Conservation (phyloP, 106 monocot species). For the Narthecium ossifragum region DNA sequence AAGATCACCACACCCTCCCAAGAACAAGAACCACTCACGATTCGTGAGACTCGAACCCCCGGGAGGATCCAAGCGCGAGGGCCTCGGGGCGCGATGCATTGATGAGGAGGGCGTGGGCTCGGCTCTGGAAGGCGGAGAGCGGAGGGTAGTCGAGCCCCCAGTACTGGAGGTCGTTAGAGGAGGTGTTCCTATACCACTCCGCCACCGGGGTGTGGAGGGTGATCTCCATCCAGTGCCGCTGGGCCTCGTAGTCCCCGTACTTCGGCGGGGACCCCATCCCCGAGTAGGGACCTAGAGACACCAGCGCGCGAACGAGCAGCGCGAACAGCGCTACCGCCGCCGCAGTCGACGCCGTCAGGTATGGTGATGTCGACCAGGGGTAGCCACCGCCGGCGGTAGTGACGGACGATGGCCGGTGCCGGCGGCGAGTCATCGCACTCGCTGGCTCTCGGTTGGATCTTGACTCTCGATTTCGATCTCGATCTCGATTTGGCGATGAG, state of each 20-base stretch:
- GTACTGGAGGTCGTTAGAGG: conserved; percentile 73
- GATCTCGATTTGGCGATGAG: neutral
- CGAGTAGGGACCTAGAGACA: conserved; percentile 86
- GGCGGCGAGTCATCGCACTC: no score
- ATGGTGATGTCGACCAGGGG: conserved; percentile 23
- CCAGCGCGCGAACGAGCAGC: conserved; percentile 53
- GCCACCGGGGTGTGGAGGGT: conserved; percentile 53
- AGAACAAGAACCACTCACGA: no score
- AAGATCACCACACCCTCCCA: no score
- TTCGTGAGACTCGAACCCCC: conserved; percentile 67
- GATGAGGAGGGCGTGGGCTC: conserved; percentile 56
- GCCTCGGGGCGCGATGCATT: conserved; percentile 58
- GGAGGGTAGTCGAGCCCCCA: conserved; percentile 99
- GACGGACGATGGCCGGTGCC: no score
- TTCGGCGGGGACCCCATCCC: conserved; percentile 62
- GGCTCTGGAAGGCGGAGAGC: conserved; percentile 92
- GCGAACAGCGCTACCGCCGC: conserved; percentile 48
- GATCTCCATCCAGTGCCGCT: conserved; percentile 99
- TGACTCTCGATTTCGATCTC: neutral
- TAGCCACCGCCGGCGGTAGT: conserved; percentile 4
- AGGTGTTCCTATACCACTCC: conserved; percentile 83
- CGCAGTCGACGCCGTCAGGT: conserved; percentile 14
- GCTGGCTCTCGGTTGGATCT: neutral
- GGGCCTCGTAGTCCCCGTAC: conserved; percentile 98
- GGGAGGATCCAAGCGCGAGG: conserved; percentile 49